Percentiles rank a stretch among this genome's conserved stretches.
Evolutionary conservation across 2,329 filamentous ascomycete species (phyloP).

Genomic region (Triangularia verruculosa): DNA sequence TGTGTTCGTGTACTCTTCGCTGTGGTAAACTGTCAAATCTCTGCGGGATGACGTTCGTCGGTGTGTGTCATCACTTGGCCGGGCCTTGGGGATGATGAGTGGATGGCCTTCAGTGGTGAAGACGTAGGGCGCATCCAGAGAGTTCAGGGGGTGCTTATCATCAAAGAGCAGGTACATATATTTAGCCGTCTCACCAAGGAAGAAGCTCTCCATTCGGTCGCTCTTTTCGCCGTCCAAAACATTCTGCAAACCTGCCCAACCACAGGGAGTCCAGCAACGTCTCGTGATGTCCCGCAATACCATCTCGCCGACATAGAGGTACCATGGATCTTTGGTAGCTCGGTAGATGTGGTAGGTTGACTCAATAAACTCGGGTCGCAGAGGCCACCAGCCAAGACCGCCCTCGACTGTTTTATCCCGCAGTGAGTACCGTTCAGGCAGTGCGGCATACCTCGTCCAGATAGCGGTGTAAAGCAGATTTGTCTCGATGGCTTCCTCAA

Average conservation of each 20-base stretch:
- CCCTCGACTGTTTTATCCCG: slow-evolving; percentile 79
- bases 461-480: slow-evolving; percentile 89
- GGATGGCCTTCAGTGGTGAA: slow-evolving; percentile 97
- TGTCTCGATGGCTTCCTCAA: slow-evolving; percentile 86
- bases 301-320: slow-evolving; percentile 95
- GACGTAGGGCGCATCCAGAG: slow-evolving; percentile 80
- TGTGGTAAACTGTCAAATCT: slow-evolving; percentile 33
- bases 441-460: slow-evolving; percentile 90
- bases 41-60: slow-evolving; percentile 12
- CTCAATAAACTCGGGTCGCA: slow-evolving; percentile 94
- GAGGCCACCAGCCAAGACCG: slow-evolving; percentile 90
- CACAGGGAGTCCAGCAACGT: slow-evolving; percentile 85
- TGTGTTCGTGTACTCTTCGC: slow-evolving; percentile 50
- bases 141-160: slow-evolving; percentile 80
- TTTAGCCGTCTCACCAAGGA: slow-evolving; percentile 92
- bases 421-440: slow-evolving; percentile 93
- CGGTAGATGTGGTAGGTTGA: slow-evolving; percentile 95
- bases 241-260: slow-evolving; percentile 87
- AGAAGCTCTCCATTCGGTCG: slow-evolving; percentile 98
- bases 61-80: slow-evolving; percentile 26
- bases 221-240: slow-evolving; percentile 79
- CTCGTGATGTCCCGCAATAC: slow-evolving; percentile 81
- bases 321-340: slow-evolving; percentile 93
- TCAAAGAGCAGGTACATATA: slow-evolving; percentile 94
- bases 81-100: slow-evolving; percentile 68